Evolutionary conservation across 495 filamentous ascomycete species (phyloP).

Genomic region (Hypoxylon crocopeplum): DNA sequence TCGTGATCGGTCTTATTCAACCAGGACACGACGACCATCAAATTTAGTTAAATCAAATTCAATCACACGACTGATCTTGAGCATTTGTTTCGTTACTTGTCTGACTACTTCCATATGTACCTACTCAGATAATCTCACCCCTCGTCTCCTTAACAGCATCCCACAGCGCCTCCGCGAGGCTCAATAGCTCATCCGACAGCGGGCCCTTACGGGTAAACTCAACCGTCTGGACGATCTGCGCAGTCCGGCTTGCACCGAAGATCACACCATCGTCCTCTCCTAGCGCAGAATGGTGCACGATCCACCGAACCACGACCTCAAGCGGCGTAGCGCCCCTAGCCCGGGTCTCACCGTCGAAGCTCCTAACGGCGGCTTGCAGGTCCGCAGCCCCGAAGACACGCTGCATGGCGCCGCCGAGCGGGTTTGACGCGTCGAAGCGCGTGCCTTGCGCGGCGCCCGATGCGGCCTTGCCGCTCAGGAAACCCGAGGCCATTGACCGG

Average conservation of each 20-base stretch:
- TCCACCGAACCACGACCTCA: conserved; percentile 64
- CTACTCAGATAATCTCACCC: too few species aligned
- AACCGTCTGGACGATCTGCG: conserved; percentile 61
- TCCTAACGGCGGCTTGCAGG: conserved; percentile 46
- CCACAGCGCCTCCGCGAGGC: conserved; percentile 21
- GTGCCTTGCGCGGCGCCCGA: too few species aligned
- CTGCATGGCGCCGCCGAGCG: conserved; percentile 45
- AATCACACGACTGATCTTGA: too few species aligned
- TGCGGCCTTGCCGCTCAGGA: conserved; percentile 51
- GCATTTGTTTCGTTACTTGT: too few species aligned
- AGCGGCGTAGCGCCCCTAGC: conserved; percentile 55
- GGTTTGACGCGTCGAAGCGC: conserved; percentile 46
- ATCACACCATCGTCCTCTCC: conserved; percentile 61
- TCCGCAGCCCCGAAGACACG: conserved; percentile 52
- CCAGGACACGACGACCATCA: too few species aligned
- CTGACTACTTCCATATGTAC: too few species aligned
- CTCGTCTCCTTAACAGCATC: conserved; percentile 24
- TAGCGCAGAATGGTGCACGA: conserved; percentile 59
- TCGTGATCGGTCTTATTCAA: too few species aligned
- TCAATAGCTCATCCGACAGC: conserved; percentile 19
- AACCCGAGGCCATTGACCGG: conserved; percentile 52
- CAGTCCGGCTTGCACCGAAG: conserved; percentile 54
- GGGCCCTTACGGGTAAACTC: conserved; percentile 55
- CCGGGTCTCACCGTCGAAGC: conserved; percentile 55
- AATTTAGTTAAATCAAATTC: too few species aligned